Evolutionary conservation across 768 basidiomycete genomes (phyloP), one percentile per base, ranked within the genome.

Genomic region (Brasilioporus rufonigricans): DNA sequence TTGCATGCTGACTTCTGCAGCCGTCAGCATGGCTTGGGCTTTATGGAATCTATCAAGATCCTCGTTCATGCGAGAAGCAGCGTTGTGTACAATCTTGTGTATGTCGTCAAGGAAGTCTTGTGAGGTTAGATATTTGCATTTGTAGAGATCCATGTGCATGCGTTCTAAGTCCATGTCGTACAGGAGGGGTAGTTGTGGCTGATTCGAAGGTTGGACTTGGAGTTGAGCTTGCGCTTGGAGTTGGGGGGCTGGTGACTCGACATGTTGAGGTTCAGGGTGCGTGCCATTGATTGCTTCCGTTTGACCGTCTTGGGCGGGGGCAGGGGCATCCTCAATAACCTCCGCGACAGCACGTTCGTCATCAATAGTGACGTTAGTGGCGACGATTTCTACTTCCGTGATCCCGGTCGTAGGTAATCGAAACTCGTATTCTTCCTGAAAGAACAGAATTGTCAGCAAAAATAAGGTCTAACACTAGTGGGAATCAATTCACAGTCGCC

Each of bases 101-200:
- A 93, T 79, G 61, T 93, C 90, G 44, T 86, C 82, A 9, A 98
- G 80, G 76, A 99, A 97, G 52, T 91, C 87, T 53, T 86, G 83
- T 0, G 92, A 89, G 0, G 92, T 93, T 27, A 92, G 82, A 67
- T 98, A 99, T 38, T 85, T 83, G 38, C 85, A 85, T 65, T 83
- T 86, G 76, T 91, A 93, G 21, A 99, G 77, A 51, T 91, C 85
- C 23, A 78, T 75, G 62, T 95, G 90, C 83, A 99, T 93, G 58
- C 81, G 84, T 64, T 98, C 97, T 35, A 98, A 77, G 68, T 98
- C 94, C 79, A 98, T 87, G 64, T 95, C 85, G 65, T 83, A 91
- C 18, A 94, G 73, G 9, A 75, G 76, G 10, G 82, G 83, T 16
- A 64, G 43, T 26, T 49, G 69, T 18, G 74, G 74, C 10, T 75